Base-by-base conservation (phyloP, 2,329 filamentous ascomycete genomes). In the Fusarium phyllophilum region DNA sequence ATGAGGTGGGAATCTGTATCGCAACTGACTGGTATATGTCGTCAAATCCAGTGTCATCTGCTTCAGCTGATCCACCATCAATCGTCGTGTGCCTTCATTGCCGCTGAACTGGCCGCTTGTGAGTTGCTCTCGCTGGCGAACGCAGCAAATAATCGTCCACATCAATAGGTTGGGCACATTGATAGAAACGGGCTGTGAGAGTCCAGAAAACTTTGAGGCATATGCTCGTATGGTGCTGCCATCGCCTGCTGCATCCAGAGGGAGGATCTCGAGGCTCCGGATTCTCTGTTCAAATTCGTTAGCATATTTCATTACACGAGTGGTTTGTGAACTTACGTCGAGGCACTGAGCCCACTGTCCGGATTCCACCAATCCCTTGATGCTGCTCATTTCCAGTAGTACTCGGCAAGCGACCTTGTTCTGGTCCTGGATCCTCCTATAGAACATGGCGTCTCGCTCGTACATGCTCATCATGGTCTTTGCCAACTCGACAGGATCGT, bases 141-240 rank as follows among this genome's bases (percentile, higher is more conserved):
- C 92, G 83, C 95, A 97, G 84, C 93, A 95, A 46, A 92, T 89
- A 75, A 99, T 94, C 56, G 94, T 94, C 96, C 96, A 98, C 85
- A 97, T 92, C 72, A 99, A 89, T 71, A 98, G 87, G 82, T 96
- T 94, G 24, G 96, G 96, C 77, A 98, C 91, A 79, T 96, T 97
- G 80, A 94, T 92, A 6, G 95, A 92, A 45, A 99, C 93, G 13
- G 95, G 90, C 75, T 94, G 90, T 8, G 94, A 90, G 45, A 97
- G 88, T 4, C 89, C 87, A 22, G 94, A 89, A 84, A 99, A 98
- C 70, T 91, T 92, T 77, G 94, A 91, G 3, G 96, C 95, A 69
- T 91, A 91, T 74, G 88, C 88, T 72, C 96, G 94, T 83, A 99
- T 96, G 55, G 87, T 89, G 77, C 90, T 89, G 66, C 96, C 90